phyloP scores from a whole-genome alignment of 306 rosid genomes.

The Nissolia schottii region DNA sequence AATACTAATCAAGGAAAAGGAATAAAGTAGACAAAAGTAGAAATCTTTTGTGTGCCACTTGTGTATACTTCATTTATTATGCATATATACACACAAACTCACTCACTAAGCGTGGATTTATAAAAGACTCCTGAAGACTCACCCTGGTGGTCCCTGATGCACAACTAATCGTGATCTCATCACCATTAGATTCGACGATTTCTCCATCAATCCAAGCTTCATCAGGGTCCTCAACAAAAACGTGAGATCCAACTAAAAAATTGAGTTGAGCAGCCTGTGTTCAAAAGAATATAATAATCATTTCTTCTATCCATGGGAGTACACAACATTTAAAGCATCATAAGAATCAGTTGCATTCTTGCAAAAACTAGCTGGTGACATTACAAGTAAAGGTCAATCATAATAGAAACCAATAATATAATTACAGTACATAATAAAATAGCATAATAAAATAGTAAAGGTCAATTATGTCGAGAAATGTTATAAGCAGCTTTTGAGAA shows the following conservation, averaged over 20 bases:
- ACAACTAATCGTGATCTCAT: slow-evolving; percentile 40
- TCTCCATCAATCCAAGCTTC: slow-evolving; percentile 84
- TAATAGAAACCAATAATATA: no score
- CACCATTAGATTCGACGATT: slow-evolving; percentile 45
- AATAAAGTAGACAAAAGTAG: neutral
- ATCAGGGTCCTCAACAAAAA: slow-evolving; percentile 80
- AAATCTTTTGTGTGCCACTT: neutral
- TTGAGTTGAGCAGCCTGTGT: slow-evolving; percentile 58
- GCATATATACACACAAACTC: neutral
- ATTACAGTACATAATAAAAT: no score
- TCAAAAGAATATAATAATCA: slow-evolving; percentile 27
- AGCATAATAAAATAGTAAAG: neutral
- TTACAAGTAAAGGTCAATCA: no score
- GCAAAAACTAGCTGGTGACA: no score
- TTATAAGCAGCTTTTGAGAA: neutral
- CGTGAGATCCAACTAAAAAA: slow-evolving; percentile 55
- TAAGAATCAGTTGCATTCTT: neutral
- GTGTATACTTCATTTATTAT: neutral
- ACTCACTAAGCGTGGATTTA: neutral
- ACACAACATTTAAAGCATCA: no score
- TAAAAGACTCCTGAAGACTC: slow-evolving; percentile 26
- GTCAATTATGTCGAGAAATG: neutral
- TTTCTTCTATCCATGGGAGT: neutral
- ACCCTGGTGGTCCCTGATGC: slow-evolving; percentile 61
- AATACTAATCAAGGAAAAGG: neutral